phyloP scores from a whole-genome alignment of 768 basidiomycete species.

The Naganishia vishniacii region DNA sequence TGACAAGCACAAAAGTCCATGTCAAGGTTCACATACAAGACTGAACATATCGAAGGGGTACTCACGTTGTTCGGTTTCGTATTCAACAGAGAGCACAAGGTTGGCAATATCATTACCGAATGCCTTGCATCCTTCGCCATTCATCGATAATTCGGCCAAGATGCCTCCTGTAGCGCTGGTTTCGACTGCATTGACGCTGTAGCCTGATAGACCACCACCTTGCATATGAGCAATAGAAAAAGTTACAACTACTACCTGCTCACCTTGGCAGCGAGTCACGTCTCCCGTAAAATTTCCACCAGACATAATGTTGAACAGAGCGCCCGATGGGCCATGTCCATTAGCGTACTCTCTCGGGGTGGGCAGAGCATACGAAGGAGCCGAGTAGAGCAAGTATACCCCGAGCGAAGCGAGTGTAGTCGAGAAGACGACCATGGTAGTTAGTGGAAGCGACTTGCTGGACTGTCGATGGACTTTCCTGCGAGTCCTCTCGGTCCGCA shows the following conservation, averaged over 20 bases:
- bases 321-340: conserved; percentile 10
- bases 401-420: conserved; percentile 2
- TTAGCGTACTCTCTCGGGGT: conserved; percentile 7
- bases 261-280: conserved; percentile 6
- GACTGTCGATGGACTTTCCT: background rate
- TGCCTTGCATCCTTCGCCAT: conserved; percentile 24
- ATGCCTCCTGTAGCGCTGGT: conserved; percentile 13
- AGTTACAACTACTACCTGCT: background rate
- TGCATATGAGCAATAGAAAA: too few species aligned
- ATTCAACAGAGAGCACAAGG: conserved; percentile 22
- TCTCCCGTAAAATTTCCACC: conserved; percentile 2
- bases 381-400: background rate
- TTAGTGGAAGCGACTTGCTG: background rate
- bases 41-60: too few species aligned
- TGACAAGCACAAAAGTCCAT: too few species aligned
- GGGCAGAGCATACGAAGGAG: background rate
- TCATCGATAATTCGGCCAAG: conserved; percentile 14
- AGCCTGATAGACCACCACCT: background rate
- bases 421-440: conserved; percentile 14
- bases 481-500: background rate
- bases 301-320: background rate
- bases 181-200: conserved; percentile 1
- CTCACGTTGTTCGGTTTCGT: conserved; percentile 25
- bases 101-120: conserved; percentile 23
- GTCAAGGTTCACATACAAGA: too few species aligned